A percentile compares a stretch with the other conserved stretches of the same genome.
Evolutionary conservation across 441 rosid genomes (phyloP).

Genomic region (Raphanus hybrid): DNA sequence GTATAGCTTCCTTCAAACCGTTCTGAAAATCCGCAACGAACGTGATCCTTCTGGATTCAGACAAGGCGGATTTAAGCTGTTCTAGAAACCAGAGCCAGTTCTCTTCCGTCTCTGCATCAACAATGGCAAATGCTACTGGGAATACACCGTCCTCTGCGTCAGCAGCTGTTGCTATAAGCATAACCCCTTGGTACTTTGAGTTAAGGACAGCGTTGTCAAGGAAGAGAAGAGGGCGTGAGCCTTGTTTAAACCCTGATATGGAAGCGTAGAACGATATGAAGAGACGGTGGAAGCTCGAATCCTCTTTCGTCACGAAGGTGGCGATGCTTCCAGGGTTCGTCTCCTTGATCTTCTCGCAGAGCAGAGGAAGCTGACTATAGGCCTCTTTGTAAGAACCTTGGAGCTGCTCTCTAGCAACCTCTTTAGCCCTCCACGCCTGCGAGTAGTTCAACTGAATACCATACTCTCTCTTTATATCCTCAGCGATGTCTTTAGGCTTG

Average conservation of each 20-base stretch:
- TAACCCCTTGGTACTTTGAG: constrained; percentile 69
- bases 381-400: constrained; percentile 77
- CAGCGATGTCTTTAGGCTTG: constrained; percentile 74
- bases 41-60: constrained; percentile 53
- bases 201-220: constrained; percentile 60
- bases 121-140: constrained; percentile 79
- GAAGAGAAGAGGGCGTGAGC: constrained; percentile 74
- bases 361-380: constrained; percentile 63
- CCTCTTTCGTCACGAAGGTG: constrained; percentile 67
- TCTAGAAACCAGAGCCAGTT: constrained; percentile 76
- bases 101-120: constrained; percentile 71
- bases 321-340: constrained; percentile 82
- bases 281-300: constrained; percentile 71
- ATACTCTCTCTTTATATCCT: constrained; percentile 71
- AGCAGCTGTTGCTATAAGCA: constrained; percentile 62
- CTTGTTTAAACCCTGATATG: constrained; percentile 69
- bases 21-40: constrained; percentile 72
- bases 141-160: constrained; percentile 78
- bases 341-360: constrained; percentile 78
- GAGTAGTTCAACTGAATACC: constrained; percentile 76
- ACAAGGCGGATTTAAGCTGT: constrained; percentile 57
- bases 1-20: constrained; percentile 60
- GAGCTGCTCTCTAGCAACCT: constrained; percentile 80
- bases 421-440: constrained; percentile 83
- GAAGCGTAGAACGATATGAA: constrained; percentile 77